A percentile compares a stretch with the other conserved stretches of the same genome.
Conservation (phyloP, 2,329 filamentous ascomycete species). For the Alternaria sp. region DNA sequence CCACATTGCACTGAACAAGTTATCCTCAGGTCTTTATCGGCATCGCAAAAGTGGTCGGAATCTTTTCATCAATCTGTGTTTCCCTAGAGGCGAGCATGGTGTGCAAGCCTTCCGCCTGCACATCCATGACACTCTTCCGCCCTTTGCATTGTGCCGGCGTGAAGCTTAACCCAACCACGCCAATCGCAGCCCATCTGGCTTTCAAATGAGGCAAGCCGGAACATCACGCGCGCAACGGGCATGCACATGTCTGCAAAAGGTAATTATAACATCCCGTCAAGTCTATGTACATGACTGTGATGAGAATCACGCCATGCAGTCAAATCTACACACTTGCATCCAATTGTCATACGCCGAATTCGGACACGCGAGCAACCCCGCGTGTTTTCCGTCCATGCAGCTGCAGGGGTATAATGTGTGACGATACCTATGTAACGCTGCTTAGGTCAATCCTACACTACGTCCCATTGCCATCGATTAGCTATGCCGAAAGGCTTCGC, state of each 20-base stretch:
- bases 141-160: conserved; percentile 32
- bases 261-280: conserved; percentile 20
- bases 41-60: conserved; percentile 19
- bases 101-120: conserved; percentile 35
- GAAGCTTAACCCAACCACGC: conserved; percentile 40
- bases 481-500: background rate
- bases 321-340: background rate
- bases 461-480: conserved; percentile 1
- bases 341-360: background rate
- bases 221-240: conserved; percentile 50
- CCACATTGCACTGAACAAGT: background rate
- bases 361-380: conserved; percentile 13
- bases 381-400: conserved; percentile 9
- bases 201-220: conserved; percentile 38
- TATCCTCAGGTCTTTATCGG: conserved; percentile 5
- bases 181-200: conserved; percentile 35
- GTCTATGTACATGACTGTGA: conserved; percentile 25
- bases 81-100: conserved; percentile 17
- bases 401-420: conserved; percentile 1
- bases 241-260: conserved; percentile 43
- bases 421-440: conserved; percentile 8
- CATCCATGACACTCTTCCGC: conserved; percentile 32
- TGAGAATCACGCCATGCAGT: conserved; percentile 30
- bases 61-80: conserved; percentile 22
- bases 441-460: conserved; percentile 7